phyloP scores from a whole-genome alignment of 306 rosid genomes.

The Gastrolobium villosum region DNA sequence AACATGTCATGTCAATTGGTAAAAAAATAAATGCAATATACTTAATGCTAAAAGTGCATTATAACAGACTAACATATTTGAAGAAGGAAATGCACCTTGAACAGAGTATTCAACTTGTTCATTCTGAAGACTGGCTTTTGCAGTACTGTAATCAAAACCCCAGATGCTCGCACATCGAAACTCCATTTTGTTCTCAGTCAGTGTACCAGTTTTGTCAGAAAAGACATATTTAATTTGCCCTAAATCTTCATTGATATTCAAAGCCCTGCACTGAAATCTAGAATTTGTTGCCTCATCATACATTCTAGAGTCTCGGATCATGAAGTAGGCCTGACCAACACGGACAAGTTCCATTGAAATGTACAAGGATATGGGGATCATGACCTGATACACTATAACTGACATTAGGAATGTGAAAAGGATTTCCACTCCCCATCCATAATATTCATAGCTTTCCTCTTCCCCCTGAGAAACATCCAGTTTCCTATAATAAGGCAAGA shows the following conservation, averaged over 20 bases:
- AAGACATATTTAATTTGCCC: conserved; percentile 94
- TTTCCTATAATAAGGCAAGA: conserved; percentile 77
- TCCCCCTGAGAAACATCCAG: conserved; percentile 49
- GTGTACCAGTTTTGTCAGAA: conserved; percentile 98
- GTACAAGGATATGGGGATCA: conserved; percentile 97
- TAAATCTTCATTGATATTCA: conserved; percentile 95
- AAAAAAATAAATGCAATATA: conserved; percentile 12
- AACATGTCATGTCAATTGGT: conserved; percentile 14
- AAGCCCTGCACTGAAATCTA: conserved; percentile 92
- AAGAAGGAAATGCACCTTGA: conserved; percentile 59
- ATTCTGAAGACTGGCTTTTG: conserved; percentile 41
- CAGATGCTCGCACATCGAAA: conserved; percentile 90
- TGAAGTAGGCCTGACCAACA: conserved; percentile 93
- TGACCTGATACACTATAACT: conserved; percentile 89
- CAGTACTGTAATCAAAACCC: conserved; percentile 80
- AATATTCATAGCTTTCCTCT: conserved; percentile 62
- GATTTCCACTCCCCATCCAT: conserved; percentile 82
- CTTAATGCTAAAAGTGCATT: not conserved
- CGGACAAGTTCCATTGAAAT: conserved; percentile 98
- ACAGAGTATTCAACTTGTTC: conserved; percentile 64
- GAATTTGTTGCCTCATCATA: conserved; percentile 83
- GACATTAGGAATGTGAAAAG: conserved; percentile 93
- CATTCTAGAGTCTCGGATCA: conserved; percentile 81
- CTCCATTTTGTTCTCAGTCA: conserved; percentile 98
- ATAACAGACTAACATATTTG: conserved; percentile 14